phyloP scores from a whole-genome alignment of 139 green algal species.

The Picochlorum costavermella region DNA sequence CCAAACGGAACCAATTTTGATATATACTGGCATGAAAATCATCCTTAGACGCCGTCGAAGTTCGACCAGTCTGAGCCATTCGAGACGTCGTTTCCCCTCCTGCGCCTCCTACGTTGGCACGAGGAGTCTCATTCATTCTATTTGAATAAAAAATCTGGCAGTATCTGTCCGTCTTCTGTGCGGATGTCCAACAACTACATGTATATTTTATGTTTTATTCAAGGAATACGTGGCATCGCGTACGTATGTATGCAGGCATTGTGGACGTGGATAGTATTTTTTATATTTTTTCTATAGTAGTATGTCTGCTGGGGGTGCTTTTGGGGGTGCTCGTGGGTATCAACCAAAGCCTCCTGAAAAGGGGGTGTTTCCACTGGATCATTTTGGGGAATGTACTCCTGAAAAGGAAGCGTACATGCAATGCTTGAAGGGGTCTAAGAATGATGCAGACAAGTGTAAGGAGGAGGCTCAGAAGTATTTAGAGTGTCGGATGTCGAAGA shows the following conservation, averaged over 20 bases:
- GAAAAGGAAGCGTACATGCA: constrained; percentile 69
- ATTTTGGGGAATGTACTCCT: constrained; percentile 89
- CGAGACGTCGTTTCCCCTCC: too few relatives aligned
- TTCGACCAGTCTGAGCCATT: too few relatives aligned
- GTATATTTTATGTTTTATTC: background rate
- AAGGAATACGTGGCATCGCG: background rate
- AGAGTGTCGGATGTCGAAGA: constrained; percentile 82
- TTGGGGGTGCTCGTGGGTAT: constrained; percentile 57
- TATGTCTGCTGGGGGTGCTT: constrained; percentile 33
- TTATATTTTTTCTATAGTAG: background rate
- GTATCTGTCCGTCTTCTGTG: too few relatives aligned
- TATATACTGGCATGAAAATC: constrained; percentile 9
- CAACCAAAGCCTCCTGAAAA: constrained; percentile 80
- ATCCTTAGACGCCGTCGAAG: too few relatives aligned
- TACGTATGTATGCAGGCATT: too few relatives aligned
- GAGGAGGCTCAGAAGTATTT: constrained; percentile 73
- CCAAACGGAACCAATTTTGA: constrained; percentile 26
- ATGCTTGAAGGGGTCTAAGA: constrained; percentile 61
- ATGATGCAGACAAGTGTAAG: constrained; percentile 51
- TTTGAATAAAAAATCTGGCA: background rate
- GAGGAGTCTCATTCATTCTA: background rate
- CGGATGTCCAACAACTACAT: too few relatives aligned
- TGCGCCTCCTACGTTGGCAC: too few relatives aligned
- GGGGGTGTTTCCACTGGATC: constrained; percentile 92
- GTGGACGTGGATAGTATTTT: too few relatives aligned